Evolutionary conservation across 495 filamentous ascomycete species (phyloP).

Genomic region (Aspergillus campestris): DNA sequence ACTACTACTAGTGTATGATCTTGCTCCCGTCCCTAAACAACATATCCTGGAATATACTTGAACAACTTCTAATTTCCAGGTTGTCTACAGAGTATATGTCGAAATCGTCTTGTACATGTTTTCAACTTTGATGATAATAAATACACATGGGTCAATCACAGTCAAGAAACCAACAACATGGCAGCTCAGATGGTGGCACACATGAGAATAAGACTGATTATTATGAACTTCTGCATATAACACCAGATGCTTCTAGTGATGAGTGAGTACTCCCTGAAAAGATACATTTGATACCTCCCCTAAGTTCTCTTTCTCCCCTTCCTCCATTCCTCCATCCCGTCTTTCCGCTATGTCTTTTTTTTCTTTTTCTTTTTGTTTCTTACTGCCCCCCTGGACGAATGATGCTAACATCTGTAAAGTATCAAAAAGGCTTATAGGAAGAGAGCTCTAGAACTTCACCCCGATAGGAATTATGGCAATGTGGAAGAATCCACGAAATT

Average conservation of each 20-base stretch:
- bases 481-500: slow-evolving; percentile 70
- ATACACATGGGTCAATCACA: slow-evolving; percentile 71
- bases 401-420: slow-evolving; percentile 30
- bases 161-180: slow-evolving; percentile 44
- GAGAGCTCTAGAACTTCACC: slow-evolving; percentile 89
- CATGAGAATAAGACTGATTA: slow-evolving; percentile 64
- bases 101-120: too few relatives aligned
- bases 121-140: neutral
- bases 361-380: too few relatives aligned
- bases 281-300: neutral
- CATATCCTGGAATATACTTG: too few relatives aligned
- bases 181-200: slow-evolving; percentile 10
- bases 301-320: too few relatives aligned
- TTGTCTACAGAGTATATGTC: too few relatives aligned
- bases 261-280: slow-evolving; percentile 50
- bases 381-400: too few relatives aligned
- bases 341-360: too few relatives aligned
- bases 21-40: too few relatives aligned
- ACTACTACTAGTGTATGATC: too few relatives aligned
- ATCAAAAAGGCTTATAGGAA: slow-evolving; percentile 89
- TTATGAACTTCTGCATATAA: slow-evolving; percentile 78
- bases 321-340: neutral
- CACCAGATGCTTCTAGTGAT: slow-evolving; percentile 64
- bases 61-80: too few relatives aligned
- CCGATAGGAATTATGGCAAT: slow-evolving; percentile 88